Percentiles rank a stretch among this genome's conserved stretches.
Evolutionary conservation across 2,329 filamentous ascomycete species (phyloP).

Genomic region (Pseudocercospora fuligena): DNA sequence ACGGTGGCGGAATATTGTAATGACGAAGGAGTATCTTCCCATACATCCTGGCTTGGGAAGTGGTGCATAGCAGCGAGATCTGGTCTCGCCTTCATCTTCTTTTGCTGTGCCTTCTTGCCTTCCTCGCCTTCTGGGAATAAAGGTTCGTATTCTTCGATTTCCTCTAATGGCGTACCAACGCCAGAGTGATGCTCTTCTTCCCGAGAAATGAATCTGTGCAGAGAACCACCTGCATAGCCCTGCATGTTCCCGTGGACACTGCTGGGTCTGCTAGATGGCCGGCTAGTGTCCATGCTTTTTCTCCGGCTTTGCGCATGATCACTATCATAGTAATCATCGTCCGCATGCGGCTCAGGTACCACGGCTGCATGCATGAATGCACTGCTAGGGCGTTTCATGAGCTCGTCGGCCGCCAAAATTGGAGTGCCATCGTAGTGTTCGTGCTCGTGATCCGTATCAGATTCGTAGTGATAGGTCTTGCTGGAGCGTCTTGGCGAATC

Average conservation of each 20-base stretch:
- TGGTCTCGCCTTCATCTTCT: slow-evolving; percentile 60
- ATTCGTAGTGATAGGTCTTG: slow-evolving; percentile 42
- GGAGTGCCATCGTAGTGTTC: slow-evolving; percentile 72
- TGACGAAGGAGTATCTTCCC: slow-evolving; percentile 94
- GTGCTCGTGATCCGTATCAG: slow-evolving; percentile 44
- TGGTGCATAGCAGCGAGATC: slow-evolving; percentile 57
- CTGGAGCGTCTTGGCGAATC: slow-evolving; percentile 42
- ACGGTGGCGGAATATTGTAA: slow-evolving; percentile 78
- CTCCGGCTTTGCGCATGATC: slow-evolving; percentile 50
- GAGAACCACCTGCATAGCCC: slow-evolving; percentile 54
- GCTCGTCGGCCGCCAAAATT: slow-evolving; percentile 87
- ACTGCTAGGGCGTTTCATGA: slow-evolving; percentile 71
- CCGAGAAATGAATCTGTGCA: slow-evolving; percentile 60
- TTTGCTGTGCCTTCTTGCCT: slow-evolving; percentile 59
- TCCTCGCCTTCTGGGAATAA: slow-evolving; percentile 79
- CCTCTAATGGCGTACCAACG: slow-evolving; percentile 72
- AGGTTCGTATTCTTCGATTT: slow-evolving; percentile 93
- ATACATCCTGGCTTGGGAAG: slow-evolving; percentile 94
- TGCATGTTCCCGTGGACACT: slow-evolving; percentile 53
- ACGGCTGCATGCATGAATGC: slow-evolving; percentile 80
- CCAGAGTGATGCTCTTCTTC: slow-evolving; percentile 54
- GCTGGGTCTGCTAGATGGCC: slow-evolving; percentile 65
- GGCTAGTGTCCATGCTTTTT: slow-evolving; percentile 61
- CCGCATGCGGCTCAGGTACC: slow-evolving; percentile 66
- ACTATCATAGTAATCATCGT: slow-evolving; percentile 56